Evolutionary conservation across 148 eudicot species (phyloP).

Genomic region (Pouteria glomerata): DNA sequence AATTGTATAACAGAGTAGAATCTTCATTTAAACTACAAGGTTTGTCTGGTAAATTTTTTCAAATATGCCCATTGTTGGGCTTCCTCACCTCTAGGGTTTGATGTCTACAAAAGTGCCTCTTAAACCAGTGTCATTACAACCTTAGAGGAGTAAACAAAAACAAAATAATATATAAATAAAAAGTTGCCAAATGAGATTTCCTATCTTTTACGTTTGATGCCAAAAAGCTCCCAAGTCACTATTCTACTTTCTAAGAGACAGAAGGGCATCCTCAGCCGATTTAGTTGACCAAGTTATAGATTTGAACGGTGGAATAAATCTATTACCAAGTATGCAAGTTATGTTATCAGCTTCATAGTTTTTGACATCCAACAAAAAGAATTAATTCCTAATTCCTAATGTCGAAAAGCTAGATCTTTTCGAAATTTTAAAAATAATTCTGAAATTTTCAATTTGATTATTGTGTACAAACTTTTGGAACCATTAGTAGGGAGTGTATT

Average conservation of each 20-base stretch:
- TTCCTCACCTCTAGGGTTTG: neutral
- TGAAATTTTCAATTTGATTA: neutral
- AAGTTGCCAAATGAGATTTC: neutral
- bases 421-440: neutral
- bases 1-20: neutral
- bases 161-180: neutral
- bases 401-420: neutral
- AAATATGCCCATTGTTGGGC: neutral
- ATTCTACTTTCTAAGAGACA: neutral
- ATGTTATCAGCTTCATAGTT: neutral
- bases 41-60: neutral
- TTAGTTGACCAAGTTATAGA: neutral
- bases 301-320: neutral
- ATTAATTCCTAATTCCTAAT: neutral
- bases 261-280: neutral
- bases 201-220: neutral
- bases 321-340: neutral
- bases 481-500: neutral
- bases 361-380: neutral
- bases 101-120: neutral
- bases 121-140: neutral
- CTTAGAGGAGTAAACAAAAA: neutral
- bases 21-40: neutral
- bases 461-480: too few species aligned
- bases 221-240: neutral